Evolutionary conservation across 2,329 filamentous ascomycete species (phyloP).

Genomic region (Endothia cerciana): DNA sequence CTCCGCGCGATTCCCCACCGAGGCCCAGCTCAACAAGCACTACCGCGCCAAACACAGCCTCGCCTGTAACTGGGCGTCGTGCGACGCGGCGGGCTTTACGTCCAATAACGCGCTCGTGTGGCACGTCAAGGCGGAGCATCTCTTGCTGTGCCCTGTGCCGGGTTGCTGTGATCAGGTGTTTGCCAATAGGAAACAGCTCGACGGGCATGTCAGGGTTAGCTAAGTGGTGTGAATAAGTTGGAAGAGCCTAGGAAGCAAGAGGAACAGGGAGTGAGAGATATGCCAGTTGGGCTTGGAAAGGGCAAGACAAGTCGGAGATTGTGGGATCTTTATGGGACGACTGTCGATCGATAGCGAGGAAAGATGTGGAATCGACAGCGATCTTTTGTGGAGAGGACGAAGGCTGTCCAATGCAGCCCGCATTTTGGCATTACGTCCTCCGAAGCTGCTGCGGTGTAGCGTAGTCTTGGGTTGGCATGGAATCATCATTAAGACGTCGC

Average conservation of each 20-base stretch:
- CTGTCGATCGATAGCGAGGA: neutral
- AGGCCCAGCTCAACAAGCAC: slow-evolving; percentile 27
- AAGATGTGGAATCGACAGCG: neutral
- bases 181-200: slow-evolving; percentile 40
- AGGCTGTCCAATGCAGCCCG: neutral
- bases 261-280: too few species aligned
- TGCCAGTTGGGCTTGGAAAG: too few species aligned
- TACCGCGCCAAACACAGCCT: slow-evolving; percentile 38
- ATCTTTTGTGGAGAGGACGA: neutral
- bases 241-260: neutral
- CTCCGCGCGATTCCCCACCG: slow-evolving; percentile 21
- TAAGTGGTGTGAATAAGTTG: neutral
- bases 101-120: slow-evolving; percentile 44
- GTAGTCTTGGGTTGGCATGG: neutral
- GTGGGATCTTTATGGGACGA: neutral
- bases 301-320: too few species aligned
- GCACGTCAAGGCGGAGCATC: slow-evolving; percentile 49
- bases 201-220: slow-evolving; percentile 41
- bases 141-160: slow-evolving; percentile 46
- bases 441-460: neutral
- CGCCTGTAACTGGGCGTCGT: slow-evolving; percentile 47
- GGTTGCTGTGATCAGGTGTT: slow-evolving; percentile 45
- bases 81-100: slow-evolving; percentile 41
- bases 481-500: neutral
- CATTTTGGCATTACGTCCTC: neutral